phyloP scores from a whole-genome alignment of 345 rosid genomes.

The Xanthoceras sorbifolium region DNA sequence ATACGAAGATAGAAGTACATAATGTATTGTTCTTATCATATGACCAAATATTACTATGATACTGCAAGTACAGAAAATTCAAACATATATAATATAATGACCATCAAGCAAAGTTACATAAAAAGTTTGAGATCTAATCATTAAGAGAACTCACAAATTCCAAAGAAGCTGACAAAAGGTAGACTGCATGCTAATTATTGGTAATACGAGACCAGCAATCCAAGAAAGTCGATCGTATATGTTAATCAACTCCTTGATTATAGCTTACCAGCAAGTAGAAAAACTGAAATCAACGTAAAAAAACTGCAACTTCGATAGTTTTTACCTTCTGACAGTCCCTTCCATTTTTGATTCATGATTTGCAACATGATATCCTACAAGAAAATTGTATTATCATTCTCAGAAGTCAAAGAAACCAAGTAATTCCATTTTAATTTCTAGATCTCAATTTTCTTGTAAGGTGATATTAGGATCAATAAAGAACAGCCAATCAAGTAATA shows the following conservation, averaged over 20 bases:
- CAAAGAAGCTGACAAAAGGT: slow-evolving; percentile 11
- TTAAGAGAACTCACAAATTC: slow-evolving; percentile 17
- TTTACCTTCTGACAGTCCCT: neutral
- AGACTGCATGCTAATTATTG: neutral
- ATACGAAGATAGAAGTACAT: neutral
- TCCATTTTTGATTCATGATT: slow-evolving; percentile 9
- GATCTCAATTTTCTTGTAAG: neutral
- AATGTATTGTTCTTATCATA: neutral
- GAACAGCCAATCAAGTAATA: neutral
- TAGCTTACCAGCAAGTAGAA: slow-evolving; percentile 1
- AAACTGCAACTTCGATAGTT: slow-evolving; percentile 9
- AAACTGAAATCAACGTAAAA: slow-evolving; percentile 12
- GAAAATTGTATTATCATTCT: neutral
- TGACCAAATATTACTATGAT: neutral
- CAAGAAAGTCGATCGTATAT: slow-evolving; percentile 4
- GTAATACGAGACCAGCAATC: neutral
- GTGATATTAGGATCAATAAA: neutral
- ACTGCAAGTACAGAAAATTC: neutral
- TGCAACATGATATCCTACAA: slow-evolving; percentile 13
- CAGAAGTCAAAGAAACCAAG: neutral
- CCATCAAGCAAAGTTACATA: slow-evolving; percentile 5
- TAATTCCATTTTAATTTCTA: neutral
- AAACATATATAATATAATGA: neutral
- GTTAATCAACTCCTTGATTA: slow-evolving; percentile 3
- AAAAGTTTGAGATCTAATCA: slow-evolving; percentile 6